phyloP scores from a whole-genome alignment of 2,329 filamentous ascomycete species.

The Lasiodiplodia hormozganensis region DNA sequence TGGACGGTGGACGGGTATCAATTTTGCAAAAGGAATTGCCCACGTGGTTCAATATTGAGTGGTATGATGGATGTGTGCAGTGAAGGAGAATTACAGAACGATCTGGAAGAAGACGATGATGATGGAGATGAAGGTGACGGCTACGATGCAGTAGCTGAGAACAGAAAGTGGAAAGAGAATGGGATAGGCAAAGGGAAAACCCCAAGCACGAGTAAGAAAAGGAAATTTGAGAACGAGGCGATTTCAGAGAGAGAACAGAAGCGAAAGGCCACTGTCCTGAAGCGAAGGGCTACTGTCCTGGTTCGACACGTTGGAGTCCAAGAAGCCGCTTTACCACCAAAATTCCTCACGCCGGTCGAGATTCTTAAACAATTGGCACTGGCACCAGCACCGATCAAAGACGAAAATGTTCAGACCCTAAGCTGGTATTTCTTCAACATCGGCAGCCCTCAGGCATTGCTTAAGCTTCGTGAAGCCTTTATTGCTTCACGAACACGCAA shows the following conservation, averaged over 20 bases:
- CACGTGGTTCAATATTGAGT: background rate
- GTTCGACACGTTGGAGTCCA: background rate
- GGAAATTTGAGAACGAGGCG: background rate
- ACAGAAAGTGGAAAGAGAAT: background rate
- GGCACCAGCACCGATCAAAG: too few relatives aligned
- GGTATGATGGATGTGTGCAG: background rate
- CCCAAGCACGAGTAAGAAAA: background rate
- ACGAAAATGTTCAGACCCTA: background rate
- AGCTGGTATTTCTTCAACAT: constrained; percentile 10
- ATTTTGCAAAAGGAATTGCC: background rate
- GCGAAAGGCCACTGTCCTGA: background rate
- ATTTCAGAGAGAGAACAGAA: background rate
- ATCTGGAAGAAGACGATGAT: background rate
- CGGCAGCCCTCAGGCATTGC: constrained; percentile 3
- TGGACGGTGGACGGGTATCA: background rate
- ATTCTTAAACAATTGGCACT: too few relatives aligned
- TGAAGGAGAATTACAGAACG: background rate
- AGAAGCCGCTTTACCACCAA: background rate
- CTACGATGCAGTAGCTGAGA: background rate
- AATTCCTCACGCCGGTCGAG: background rate
- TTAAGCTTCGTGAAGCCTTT: constrained; percentile 4
- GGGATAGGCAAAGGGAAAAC: background rate
- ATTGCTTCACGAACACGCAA: background rate
- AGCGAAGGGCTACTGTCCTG: background rate
- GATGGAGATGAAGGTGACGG: background rate